Evolutionary conservation across 2,329 filamentous ascomycete species (phyloP).

Genomic region (Aspergillus latus): DNA sequence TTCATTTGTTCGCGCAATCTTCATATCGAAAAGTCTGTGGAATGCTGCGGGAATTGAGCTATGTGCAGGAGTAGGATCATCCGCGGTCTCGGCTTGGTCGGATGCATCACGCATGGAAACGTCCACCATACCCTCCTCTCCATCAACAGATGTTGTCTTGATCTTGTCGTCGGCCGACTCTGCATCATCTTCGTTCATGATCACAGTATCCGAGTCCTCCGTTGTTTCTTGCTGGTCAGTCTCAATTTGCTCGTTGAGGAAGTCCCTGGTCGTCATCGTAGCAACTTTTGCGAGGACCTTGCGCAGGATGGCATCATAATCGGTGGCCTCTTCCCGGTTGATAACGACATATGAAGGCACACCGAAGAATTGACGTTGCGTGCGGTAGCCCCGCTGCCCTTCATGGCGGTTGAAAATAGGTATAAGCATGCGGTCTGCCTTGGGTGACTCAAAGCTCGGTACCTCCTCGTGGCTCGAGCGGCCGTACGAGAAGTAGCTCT

Average conservation of each 20-base stretch:
- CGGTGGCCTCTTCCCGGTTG: constrained; percentile 67
- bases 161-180: constrained; percentile 70
- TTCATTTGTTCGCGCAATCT: constrained; percentile 61
- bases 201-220: constrained; percentile 67
- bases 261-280: constrained; percentile 70
- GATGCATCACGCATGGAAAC: constrained; percentile 74
- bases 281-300: constrained; percentile 77
- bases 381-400: constrained; percentile 27
- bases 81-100: constrained; percentile 30
- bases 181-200: constrained; percentile 61
- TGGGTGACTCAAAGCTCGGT: constrained; percentile 43
- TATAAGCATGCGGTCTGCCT: constrained; percentile 48
- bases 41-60: constrained; percentile 62
- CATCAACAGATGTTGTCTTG: constrained; percentile 74
- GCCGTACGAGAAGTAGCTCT: constrained; percentile 25
- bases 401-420: constrained; percentile 49
- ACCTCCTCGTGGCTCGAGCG: constrained; percentile 41
- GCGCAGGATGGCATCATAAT: constrained; percentile 70
- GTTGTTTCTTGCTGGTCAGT: constrained; percentile 52
- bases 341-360: constrained; percentile 67
- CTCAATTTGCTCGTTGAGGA: constrained; percentile 56
- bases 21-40: constrained; percentile 76
- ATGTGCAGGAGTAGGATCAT: constrained; percentile 32
- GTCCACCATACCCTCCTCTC: constrained; percentile 88
- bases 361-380: constrained; percentile 39